Evolutionary conservation across 176 grass and related monocot genomes (phyloP).

Genomic region (Avena atlantica): DNA sequence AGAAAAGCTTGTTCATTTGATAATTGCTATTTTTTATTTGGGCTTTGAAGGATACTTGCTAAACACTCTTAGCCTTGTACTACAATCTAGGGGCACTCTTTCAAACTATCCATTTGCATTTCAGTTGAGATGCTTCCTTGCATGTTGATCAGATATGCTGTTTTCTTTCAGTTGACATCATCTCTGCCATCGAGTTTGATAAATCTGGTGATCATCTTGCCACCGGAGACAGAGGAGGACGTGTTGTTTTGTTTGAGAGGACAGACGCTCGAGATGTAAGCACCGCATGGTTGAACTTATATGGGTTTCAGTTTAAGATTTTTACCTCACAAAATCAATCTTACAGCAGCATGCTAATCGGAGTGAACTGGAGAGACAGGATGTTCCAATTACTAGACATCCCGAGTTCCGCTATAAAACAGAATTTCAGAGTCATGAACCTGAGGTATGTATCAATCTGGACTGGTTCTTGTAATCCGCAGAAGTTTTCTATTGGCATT

Average conservation of each 20-base stretch:
- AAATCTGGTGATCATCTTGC: constrained; percentile 95
- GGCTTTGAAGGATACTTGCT: constrained; percentile 20
- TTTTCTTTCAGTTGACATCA: constrained; percentile 83
- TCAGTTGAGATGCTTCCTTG: constrained; percentile 34
- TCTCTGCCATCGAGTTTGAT: constrained; percentile 94
- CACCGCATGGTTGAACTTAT: constrained; percentile 37
- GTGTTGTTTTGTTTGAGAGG: constrained; percentile 94
- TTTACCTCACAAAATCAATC: constrained; percentile 38
- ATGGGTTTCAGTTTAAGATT: constrained; percentile 31
- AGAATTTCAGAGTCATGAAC: constrained; percentile 95
- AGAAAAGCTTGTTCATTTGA: constrained; percentile 2
- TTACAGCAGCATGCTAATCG: constrained; percentile 56
- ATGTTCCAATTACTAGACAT: constrained; percentile 65
- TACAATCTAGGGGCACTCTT: constrained; percentile 40
- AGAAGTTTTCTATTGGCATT: not conserved
- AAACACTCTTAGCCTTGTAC: constrained; percentile 11
- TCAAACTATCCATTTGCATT: not conserved
- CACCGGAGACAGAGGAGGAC: constrained; percentile 90
- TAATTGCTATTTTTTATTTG: constrained; percentile 12
- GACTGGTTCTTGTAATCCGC: not conserved
- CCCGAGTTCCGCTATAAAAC: constrained; percentile 90
- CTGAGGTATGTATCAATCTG: constrained; percentile 60
- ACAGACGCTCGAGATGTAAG: constrained; percentile 78
- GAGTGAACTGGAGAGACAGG: constrained; percentile 89
- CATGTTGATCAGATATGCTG: constrained; percentile 38